phyloP scores from a whole-genome alignment of 768 basidiomycete genomes.

The Pleurotus platypus region DNA sequence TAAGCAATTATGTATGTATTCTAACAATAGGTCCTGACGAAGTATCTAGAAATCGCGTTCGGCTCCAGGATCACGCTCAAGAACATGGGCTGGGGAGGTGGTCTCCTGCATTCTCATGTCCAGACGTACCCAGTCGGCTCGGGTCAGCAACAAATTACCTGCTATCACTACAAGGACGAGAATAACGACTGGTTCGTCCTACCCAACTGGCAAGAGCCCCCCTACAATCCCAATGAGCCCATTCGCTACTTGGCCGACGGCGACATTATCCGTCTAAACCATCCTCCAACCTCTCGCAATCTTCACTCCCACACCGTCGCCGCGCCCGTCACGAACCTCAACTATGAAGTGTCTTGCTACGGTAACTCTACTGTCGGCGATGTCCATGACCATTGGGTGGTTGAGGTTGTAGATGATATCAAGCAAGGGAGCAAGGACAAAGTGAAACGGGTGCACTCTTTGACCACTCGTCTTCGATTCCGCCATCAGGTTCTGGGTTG shows the following conservation, averaged over 20 bases:
- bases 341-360: slow-evolving; percentile 92
- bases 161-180: slow-evolving; percentile 98
- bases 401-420: slow-evolving; percentile 93
- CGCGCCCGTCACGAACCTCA: slow-evolving; percentile 86
- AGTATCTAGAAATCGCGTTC: slow-evolving; percentile 68
- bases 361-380: slow-evolving; percentile 91
- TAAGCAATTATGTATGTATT: slow-evolving; percentile 25
- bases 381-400: slow-evolving; percentile 82
- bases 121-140: slow-evolving; percentile 93
- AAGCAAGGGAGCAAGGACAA: slow-evolving; percentile 54
- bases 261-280: slow-evolving; percentile 78
- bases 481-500: slow-evolving; percentile 75
- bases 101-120: slow-evolving; percentile 94
- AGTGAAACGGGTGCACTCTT: slow-evolving; percentile 73
- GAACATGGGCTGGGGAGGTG: slow-evolving; percentile 98
- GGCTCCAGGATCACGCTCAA: slow-evolving; percentile 92
- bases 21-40: slow-evolving; percentile 1
- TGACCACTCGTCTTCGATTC: slow-evolving; percentile 89
- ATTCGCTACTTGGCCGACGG: slow-evolving; percentile 73
- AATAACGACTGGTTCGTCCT: slow-evolving; percentile 91
- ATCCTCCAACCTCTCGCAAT: slow-evolving; percentile 81
- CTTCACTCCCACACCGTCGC: slow-evolving; percentile 88
- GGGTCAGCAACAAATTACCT: slow-evolving; percentile 93
- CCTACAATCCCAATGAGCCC: slow-evolving; percentile 61
- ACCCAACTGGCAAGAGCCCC: slow-evolving; percentile 76